Percentiles rank a stretch among this genome's conserved stretches.
phyloP scores from a whole-genome alignment of 1,139 yeast species.

The Kazachstania sp. region DNA sequence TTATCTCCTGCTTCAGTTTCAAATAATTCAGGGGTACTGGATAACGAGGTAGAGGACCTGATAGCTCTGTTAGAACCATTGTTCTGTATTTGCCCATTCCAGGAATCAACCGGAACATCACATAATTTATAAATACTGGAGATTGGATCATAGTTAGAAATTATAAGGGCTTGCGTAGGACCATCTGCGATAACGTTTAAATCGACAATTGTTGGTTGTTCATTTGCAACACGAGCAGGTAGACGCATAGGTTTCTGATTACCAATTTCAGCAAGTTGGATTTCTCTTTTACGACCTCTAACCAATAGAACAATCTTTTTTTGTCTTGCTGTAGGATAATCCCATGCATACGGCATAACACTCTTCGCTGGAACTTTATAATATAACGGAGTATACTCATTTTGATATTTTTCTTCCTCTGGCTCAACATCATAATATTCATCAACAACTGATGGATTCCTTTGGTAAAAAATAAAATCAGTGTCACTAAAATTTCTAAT shows the following conservation, averaged over 20 bases:
- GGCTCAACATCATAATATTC: slow-evolving; percentile 38
- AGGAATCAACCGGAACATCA: slow-evolving; percentile 7
- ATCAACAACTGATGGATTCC: slow-evolving; percentile 57
- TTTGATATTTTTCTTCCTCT: slow-evolving; percentile 48
- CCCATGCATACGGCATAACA: slow-evolving; percentile 98
- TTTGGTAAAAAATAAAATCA: slow-evolving; percentile 79
- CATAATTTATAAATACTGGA: slow-evolving; percentile 58
- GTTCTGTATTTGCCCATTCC: slow-evolving; percentile 1
- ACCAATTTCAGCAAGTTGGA: slow-evolving; percentile 90
- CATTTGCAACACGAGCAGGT: slow-evolving; percentile 41
- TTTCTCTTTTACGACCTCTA: slow-evolving; percentile 65
- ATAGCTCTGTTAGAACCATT: background rate
- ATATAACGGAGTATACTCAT: slow-evolving; percentile 55
- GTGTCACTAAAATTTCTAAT: slow-evolving; percentile 79
- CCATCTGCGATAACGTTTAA: slow-evolving; percentile 95
- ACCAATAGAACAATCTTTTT: slow-evolving; percentile 71
- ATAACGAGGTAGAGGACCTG: slow-evolving; percentile 26
- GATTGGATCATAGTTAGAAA: slow-evolving; percentile 73
- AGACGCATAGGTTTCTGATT: slow-evolving; percentile 77
- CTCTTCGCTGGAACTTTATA: slow-evolving; percentile 81
- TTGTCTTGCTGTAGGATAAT: slow-evolving; percentile 81
- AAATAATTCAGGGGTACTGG: slow-evolving; percentile 42
- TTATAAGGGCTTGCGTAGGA: slow-evolving; percentile 79
- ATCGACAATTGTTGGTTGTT: slow-evolving; percentile 52
- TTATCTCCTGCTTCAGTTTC: slow-evolving; percentile 64